These are phyloP conservation scores for Torulaspora indica DNA, from an alignment of 805 yeast genomes.

Conservation along the genomic window DNA sequence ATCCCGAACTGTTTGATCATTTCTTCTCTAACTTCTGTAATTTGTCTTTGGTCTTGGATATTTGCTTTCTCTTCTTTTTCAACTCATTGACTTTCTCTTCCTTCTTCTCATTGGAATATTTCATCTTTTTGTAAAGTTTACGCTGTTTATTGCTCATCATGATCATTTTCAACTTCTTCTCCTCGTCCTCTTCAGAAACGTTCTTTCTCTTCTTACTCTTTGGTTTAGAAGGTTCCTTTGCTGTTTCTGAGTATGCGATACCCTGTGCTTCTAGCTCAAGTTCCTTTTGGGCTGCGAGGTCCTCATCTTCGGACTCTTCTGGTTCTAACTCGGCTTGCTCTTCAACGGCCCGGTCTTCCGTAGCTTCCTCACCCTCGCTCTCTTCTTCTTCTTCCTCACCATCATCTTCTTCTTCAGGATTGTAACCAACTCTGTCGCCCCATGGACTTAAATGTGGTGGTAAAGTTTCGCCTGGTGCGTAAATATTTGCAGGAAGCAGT, in stretches of 20 bases:
- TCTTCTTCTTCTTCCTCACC: constrained; percentile 44
- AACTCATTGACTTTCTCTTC: constrained; percentile 67
- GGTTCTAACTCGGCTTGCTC: constrained; percentile 39
- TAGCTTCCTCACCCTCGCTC: constrained; percentile 49
- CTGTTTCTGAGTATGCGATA: constrained; percentile 61
- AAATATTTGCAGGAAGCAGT: constrained; percentile 69
- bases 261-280: constrained; percentile 89
- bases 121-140: constrained; percentile 91
- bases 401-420: constrained; percentile 61
- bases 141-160: constrained; percentile 98
- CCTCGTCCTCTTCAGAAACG: constrained; percentile 55
- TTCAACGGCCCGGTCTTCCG: constrained; percentile 35
- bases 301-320: constrained; percentile 54
- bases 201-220: constrained; percentile 38
- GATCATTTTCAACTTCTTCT: constrained; percentile 85
- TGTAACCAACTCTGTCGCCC: constrained; percentile 92
- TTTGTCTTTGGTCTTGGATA: constrained; percentile 58
- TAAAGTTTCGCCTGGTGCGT: constrained; percentile 89
- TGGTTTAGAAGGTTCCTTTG: constrained; percentile 38
- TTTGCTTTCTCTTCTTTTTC: constrained; percentile 62
- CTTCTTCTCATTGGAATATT: constrained; percentile 80
- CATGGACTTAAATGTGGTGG: constrained; percentile 99
- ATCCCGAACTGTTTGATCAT: constrained; percentile 8
- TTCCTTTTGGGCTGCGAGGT: constrained; percentile 65
- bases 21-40: constrained; percentile 33